These are phyloP conservation scores for Neonothopanus nambi DNA, from an alignment of 1,284 basidiomycete species.

Conservation along the genomic window DNA sequence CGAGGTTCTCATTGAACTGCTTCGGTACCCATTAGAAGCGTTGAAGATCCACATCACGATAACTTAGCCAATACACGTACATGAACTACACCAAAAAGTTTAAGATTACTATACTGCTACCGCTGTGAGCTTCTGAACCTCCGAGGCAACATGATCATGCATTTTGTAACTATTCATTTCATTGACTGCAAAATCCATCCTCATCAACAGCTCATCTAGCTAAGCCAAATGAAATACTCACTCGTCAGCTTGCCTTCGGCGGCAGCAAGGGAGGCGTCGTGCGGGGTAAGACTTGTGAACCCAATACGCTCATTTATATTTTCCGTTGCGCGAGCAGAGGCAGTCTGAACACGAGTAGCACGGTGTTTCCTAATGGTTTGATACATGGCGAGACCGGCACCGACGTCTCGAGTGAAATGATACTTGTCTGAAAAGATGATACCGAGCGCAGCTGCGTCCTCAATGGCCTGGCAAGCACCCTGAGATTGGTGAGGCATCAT, in stretches of 20 bases:
- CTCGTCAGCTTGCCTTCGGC: constrained; percentile 29
- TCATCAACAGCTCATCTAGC: not conserved
- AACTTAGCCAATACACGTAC: too few relatives aligned
- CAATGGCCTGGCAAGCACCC: constrained; percentile 36
- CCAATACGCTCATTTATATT: constrained; percentile 36
- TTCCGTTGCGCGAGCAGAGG: constrained; percentile 30
- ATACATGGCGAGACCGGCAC: constrained; percentile 30
- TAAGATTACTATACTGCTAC: too few relatives aligned
- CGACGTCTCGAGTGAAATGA: constrained; percentile 28
- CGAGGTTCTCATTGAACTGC: too few relatives aligned
- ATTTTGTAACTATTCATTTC: constrained; percentile 36
- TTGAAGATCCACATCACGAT: too few relatives aligned
- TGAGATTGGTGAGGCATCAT: constrained; percentile 37
- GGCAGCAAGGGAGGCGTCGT: constrained; percentile 27
- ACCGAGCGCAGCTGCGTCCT: constrained; percentile 36
- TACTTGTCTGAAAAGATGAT: constrained; percentile 34
- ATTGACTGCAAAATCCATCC: constrained; percentile 22
- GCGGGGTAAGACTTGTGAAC: constrained; percentile 30
- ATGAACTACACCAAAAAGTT: too few relatives aligned
- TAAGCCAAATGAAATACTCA: constrained; percentile 7
- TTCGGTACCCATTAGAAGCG: too few relatives aligned
- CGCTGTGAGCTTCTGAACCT: constrained; percentile 23
- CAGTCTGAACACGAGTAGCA: constrained; percentile 32
- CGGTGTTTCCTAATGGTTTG: constrained; percentile 32
- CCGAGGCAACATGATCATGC: constrained; percentile 30